Evolutionary conservation across 257 asterid species (phyloP), one percentile per base, ranked within the genome.

Genomic region (Gardenia jasminoides): DNA sequence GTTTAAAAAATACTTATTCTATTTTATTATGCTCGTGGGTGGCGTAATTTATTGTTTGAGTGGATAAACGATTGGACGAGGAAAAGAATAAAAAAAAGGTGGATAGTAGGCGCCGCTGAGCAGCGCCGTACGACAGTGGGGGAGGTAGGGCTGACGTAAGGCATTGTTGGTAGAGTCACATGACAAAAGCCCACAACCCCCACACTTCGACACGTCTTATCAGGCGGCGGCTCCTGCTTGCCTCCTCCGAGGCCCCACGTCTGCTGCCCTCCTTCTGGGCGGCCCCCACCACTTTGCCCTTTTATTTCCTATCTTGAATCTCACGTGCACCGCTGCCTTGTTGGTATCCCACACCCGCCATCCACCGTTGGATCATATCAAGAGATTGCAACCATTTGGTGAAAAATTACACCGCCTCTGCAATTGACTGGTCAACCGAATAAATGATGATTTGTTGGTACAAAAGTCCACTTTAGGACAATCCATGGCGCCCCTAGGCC

Each of bases 171-270:
- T 31, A 56, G 28, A 33, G 78, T 86, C 82, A 82, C 82, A 77
- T 76, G 87, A 82, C 78, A 83, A 74, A 79, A 74, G 69, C 64
- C 72, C 79, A 82, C 80, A 76, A 76, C 44, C 76, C 72, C 78
- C 74, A 77, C 78, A 61, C 81, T 48, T 67, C 83, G 92, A 88
- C 94, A 88, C 90, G 89, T 91, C 91, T 76, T 77, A 79, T 91
- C 92, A 85, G 87, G 86, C 89, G 93, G 92, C 96, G 94, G 88
- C 90, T 88, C 44, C 76, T 76, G 80, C 89, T 73, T 79, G 82
- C 84, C 79, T 76, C 84, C 87, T 50, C 73, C 67, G 73, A 41
- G n/a, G 44, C 70, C 80, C 70, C 70, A 61, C 52, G 1, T 10
- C 36, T 33, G 36, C 33, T 36, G 48, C 72, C 33, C 43, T 36